Conservation (phyloP, 495 filamentous ascomycete genomes). For the Penicillium crystallinum region DNA sequence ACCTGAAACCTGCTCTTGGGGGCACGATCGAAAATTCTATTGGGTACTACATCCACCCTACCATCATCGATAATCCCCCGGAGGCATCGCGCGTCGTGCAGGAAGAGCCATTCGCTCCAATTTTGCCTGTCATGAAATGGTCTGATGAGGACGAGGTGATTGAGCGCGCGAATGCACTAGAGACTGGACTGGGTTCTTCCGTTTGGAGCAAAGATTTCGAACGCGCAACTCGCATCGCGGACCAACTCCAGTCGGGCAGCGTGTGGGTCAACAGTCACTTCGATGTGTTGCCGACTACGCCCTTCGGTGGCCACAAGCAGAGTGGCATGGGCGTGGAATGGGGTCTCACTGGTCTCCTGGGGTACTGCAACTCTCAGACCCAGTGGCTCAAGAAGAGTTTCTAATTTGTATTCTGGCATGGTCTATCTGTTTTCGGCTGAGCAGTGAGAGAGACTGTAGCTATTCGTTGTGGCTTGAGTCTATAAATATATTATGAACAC, state of each 20-base stretch:
- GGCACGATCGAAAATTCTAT: slow-evolving; percentile 31
- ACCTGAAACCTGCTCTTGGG: slow-evolving; percentile 34
- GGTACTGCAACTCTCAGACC: slow-evolving; percentile 55
- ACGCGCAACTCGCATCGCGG: slow-evolving; percentile 45
- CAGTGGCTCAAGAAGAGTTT: slow-evolving; percentile 13
- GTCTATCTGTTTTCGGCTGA: too few relatives aligned
- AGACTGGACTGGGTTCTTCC: slow-evolving; percentile 53
- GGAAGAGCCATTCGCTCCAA: slow-evolving; percentile 50
- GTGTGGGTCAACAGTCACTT: slow-evolving; percentile 56
- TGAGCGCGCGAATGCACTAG: slow-evolving; percentile 49
- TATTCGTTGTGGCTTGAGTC: too few relatives aligned
- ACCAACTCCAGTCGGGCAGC: slow-evolving; percentile 47
- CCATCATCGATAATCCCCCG: slow-evolving; percentile 56
- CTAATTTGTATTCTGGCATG: too few relatives aligned
- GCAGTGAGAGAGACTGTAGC: too few relatives aligned
- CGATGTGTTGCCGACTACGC: slow-evolving; percentile 45
- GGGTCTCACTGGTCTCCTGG: slow-evolving; percentile 51
- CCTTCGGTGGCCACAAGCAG: slow-evolving; percentile 62
- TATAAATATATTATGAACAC: too few relatives aligned
- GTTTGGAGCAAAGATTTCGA: slow-evolving; percentile 52
- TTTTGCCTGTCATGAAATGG: slow-evolving; percentile 54
- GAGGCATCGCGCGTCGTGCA: slow-evolving; percentile 44
- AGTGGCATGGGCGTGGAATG: slow-evolving; percentile 63
- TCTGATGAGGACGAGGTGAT: slow-evolving; percentile 54
- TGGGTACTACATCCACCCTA: slow-evolving; percentile 52